Evolutionary conservation across 1,284 basidiomycete genomes (phyloP).

Genomic region (Puccinia novopanici): DNA sequence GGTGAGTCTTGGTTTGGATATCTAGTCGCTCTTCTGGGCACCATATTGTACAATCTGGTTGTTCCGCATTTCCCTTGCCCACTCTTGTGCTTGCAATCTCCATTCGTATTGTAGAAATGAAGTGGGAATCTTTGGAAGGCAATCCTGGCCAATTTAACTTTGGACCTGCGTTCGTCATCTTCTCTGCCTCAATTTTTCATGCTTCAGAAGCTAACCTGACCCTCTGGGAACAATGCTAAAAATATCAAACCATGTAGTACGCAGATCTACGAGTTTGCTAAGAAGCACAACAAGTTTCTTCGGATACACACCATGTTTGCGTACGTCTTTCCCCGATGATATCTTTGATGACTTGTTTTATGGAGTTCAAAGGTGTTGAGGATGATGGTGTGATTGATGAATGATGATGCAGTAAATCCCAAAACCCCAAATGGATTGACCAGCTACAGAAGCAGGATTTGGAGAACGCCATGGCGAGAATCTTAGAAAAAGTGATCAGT

Average conservation of each 20-base stretch:
- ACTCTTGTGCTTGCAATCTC: neutral
- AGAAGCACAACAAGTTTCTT: neutral
- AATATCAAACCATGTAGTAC: too few relatives aligned
- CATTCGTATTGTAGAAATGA: conserved; percentile 5
- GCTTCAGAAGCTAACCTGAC: neutral
- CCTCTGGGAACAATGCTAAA: conserved; percentile 14
- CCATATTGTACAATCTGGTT: too few relatives aligned
- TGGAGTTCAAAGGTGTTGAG: neutral
- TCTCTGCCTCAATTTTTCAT: neutral
- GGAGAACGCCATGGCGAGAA: neutral
- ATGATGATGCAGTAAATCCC: neutral
- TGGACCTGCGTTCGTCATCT: neutral
- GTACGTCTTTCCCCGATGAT: neutral
- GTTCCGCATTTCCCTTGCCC: neutral
- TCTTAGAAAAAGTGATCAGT: neutral
- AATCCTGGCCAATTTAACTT: neutral
- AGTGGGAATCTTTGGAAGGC: neutral
- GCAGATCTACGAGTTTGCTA: neutral
- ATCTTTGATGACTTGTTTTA: too few relatives aligned
- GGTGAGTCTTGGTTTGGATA: neutral
- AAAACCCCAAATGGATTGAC: neutral
- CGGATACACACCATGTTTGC: conserved; percentile 18
- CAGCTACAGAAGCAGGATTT: neutral
- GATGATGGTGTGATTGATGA: neutral
- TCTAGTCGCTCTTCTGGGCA: neutral